These are phyloP conservation scores for Rhodotorula mucilaginosa DNA, from an alignment of 1,284 basidiomycete genomes.

Conservation along the genomic window DNA sequence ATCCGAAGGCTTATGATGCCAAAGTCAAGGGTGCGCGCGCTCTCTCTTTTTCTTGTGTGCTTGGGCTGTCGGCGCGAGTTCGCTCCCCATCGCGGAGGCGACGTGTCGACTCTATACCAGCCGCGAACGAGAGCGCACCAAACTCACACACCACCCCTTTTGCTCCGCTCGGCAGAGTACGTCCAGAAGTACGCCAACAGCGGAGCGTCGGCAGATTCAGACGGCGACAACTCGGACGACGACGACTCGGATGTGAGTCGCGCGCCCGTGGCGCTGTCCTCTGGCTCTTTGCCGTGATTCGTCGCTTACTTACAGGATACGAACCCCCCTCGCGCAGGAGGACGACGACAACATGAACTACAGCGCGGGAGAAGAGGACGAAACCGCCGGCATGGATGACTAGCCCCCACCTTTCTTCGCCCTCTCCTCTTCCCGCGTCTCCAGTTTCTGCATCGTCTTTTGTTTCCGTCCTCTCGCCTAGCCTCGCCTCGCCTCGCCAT, in stretches of 20 bases:
- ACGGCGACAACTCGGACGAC: constrained; percentile 52
- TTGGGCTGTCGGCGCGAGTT: no score
- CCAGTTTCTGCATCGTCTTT: no score
- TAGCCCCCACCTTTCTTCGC: background rate
- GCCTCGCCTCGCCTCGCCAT: no score
- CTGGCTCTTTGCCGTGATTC: no score
- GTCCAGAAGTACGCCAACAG: constrained; percentile 80
- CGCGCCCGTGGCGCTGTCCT: no score
- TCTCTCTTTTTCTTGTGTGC: no score
- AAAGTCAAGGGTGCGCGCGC: constrained; percentile 73
- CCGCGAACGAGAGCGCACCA: background rate
- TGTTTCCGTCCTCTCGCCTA: no score
- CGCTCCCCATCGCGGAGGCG: no score
- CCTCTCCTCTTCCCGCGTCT: background rate
- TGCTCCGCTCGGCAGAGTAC: constrained; percentile 60
- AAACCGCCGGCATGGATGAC: constrained; percentile 44
- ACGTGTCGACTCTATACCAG: no score
- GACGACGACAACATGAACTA: constrained; percentile 85
- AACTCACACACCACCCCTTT: background rate
- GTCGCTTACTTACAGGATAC: no score
- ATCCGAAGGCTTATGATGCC: constrained; percentile 87
- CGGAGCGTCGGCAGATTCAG: constrained; percentile 64
- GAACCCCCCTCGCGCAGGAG: constrained; percentile 53
- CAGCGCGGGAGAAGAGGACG: constrained; percentile 64
- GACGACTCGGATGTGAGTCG: constrained; percentile 63